Percentiles rank a stretch among this genome's conserved stretches.
Evolutionary conservation across 805 yeast species (phyloP).

Genomic region (Tetrapisispora pingtungensis): DNA sequence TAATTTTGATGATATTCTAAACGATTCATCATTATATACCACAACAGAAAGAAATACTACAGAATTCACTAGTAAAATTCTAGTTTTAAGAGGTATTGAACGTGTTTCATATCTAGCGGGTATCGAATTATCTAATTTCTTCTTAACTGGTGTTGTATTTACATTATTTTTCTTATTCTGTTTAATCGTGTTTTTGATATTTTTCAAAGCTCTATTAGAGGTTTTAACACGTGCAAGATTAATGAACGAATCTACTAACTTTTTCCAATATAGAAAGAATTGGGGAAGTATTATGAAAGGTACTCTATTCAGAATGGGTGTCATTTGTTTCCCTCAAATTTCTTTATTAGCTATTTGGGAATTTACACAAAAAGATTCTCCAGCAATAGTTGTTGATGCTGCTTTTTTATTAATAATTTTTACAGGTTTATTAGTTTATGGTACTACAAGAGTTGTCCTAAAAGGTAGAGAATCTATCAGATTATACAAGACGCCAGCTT

Average conservation of each 20-base stretch:
- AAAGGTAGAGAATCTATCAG: constrained; percentile 63
- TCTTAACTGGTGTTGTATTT: constrained; percentile 78
- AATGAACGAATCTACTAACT: constrained; percentile 49
- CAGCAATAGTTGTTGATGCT: constrained; percentile 75
- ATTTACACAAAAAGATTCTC: constrained; percentile 71
- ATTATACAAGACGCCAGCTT: constrained; percentile 85
- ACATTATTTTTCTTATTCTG: constrained; percentile 68
- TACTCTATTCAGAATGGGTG: constrained; percentile 68
- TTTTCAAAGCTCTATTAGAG: constrained; percentile 64
- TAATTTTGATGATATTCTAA: constrained; percentile 41
- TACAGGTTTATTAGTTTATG: constrained; percentile 53
- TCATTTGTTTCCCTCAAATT: constrained; percentile 82
- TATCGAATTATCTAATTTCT: constrained; percentile 78
- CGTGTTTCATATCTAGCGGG: constrained; percentile 79
- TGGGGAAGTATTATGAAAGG: constrained; percentile 88
- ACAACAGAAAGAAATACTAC: constrained; percentile 55
- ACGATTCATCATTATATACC: constrained; percentile 48
- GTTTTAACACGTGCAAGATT: constrained; percentile 46
- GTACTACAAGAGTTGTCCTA: constrained; percentile 61
- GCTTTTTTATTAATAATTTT: constrained; percentile 53
- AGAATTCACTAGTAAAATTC: constrained; percentile 51
- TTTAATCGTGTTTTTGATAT: constrained; percentile 42
- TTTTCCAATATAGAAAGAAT: constrained; percentile 65
- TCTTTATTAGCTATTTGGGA: constrained; percentile 82
- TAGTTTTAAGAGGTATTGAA: constrained; percentile 82